phyloP scores from a whole-genome alignment of 768 basidiomycete species.

The Rhodotorula toruloides region DNA sequence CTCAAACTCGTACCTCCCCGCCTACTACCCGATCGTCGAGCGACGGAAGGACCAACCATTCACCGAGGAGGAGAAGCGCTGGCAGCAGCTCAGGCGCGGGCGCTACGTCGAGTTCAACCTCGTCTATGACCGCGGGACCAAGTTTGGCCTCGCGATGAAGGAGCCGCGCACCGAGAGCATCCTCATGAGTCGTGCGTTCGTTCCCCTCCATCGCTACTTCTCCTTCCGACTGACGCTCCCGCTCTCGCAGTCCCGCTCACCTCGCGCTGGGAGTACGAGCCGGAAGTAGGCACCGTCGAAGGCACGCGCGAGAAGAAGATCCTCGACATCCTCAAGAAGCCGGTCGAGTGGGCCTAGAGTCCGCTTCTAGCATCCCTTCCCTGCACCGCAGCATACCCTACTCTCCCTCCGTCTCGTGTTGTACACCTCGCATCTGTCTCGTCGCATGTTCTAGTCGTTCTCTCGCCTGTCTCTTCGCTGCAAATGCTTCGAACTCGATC shows the following conservation, averaged over 20 bases:
- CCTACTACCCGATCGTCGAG: conserved; percentile 80
- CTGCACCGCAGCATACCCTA: not conserved
- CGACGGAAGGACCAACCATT: conserved; percentile 50
- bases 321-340: conserved; percentile 58
- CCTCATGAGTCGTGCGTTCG: conserved; percentile 60
- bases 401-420: not conserved
- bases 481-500: not conserved
- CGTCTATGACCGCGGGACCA: conserved; percentile 78
- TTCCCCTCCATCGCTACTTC: not conserved
- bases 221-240: not conserved
- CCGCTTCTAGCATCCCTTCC: no score
- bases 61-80: conserved; percentile 63
- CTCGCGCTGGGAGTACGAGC: conserved; percentile 85
- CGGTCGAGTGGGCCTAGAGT: conserved; percentile 60
- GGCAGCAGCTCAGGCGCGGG: conserved; percentile 87
- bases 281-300: conserved; percentile 61
- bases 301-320: conserved; percentile 65
- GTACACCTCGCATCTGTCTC: not conserved
- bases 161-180: conserved; percentile 81
- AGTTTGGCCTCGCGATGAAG: conserved; percentile 64
- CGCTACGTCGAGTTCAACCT: conserved; percentile 94
- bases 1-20: conserved; percentile 77
- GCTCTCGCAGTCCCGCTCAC: conserved; percentile 60
- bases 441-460: not conserved
- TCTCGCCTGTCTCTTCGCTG: not conserved